phyloP scores from a whole-genome alignment of 768 basidiomycete species.

The Pleurotus cornucopiae region DNA sequence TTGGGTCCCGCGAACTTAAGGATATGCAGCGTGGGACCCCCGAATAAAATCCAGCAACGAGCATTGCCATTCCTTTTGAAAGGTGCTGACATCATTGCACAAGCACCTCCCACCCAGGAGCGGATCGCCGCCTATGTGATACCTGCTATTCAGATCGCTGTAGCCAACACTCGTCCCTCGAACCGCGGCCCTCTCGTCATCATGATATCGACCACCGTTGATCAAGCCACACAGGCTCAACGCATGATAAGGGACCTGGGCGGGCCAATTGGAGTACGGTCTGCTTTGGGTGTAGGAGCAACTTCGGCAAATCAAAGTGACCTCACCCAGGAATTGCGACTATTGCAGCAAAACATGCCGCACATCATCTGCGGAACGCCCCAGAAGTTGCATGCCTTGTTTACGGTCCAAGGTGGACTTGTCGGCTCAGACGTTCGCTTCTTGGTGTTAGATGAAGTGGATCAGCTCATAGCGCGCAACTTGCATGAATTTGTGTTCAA shows the following conservation, averaged over 20 bases:
- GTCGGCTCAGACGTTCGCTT: constrained; percentile 84
- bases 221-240: constrained; percentile 97
- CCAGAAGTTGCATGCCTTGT: constrained; percentile 90
- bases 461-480: constrained; percentile 96
- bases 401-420: constrained; percentile 76
- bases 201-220: constrained; percentile 96
- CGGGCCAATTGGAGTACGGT: constrained; percentile 86
- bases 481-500: constrained; percentile 93
- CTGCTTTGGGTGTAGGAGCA: constrained; percentile 82
- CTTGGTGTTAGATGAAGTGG: constrained; percentile 95
- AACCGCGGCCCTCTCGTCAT: constrained; percentile 83
- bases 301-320: constrained; percentile 54
- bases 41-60: constrained; percentile 98
- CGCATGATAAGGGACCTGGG: constrained; percentile 94
- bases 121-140: constrained; percentile 97
- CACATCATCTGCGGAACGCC: constrained; percentile 97
- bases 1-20: background rate
- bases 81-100: constrained; percentile 96
- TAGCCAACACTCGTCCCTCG: constrained; percentile 60
- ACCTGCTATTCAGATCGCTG: constrained; percentile 80
- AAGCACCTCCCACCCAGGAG: constrained; percentile 98
- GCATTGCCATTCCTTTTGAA: constrained; percentile 93
- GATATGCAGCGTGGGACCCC: constrained; percentile 78
- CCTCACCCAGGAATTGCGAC: constrained; percentile 71
- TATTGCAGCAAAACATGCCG: constrained; percentile 87